Evolutionary conservation across 371 early-diverging fungal genomes (phyloP).

Genomic region (Neoconidiobolus thromboides): DNA sequence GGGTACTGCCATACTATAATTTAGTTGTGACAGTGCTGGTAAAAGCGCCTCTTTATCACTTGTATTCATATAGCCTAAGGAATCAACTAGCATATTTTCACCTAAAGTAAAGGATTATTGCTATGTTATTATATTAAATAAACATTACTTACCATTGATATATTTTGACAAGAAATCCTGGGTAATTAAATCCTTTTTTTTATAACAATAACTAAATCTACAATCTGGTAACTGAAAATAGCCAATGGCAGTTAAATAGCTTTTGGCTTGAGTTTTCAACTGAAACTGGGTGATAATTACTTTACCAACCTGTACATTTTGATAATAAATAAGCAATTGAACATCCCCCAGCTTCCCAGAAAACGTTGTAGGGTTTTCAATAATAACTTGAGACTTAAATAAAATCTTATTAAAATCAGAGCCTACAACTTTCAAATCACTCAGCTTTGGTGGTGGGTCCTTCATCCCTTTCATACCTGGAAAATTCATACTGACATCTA

Average conservation of each 20-base stretch:
- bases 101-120: not conserved
- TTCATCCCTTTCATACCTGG: not conserved
- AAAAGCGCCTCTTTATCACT: not conserved
- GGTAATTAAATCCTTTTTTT: not conserved
- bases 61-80: not conserved
- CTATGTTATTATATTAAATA: too few species aligned
- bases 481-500: not conserved
- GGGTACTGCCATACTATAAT: not conserved
- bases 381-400: not conserved
- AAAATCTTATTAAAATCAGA: not conserved
- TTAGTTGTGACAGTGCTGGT: not conserved
- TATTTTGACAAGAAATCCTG: conserved; percentile 1
- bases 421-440: not conserved
- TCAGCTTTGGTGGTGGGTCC: not conserved
- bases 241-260: not conserved
- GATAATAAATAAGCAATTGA: not conserved
- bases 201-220: not conserved
- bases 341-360: not conserved
- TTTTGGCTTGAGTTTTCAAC: not conserved
- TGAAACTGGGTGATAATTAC: not conserved
- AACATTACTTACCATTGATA: not conserved
- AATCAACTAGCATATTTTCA: not conserved
- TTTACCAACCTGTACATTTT: not conserved
- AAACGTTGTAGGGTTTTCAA: conserved; percentile 2
- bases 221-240: not conserved